Evolutionary conservation across 345 rosid genomes (phyloP), one percentile per base, ranked within the genome.

Genomic region (Acer negundo): DNA sequence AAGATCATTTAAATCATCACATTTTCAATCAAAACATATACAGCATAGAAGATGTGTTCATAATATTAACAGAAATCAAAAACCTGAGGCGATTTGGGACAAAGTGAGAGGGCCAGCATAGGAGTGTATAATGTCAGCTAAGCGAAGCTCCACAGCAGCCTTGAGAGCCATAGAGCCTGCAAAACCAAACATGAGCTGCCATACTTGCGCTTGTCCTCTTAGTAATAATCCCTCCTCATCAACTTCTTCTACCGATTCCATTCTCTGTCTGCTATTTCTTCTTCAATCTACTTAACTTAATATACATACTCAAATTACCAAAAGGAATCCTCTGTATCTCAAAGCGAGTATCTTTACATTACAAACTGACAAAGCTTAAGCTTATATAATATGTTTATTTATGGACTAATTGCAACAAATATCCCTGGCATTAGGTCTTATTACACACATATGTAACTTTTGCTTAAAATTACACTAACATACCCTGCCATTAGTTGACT

Each of bases 81-180:
- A 12, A 65, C 69, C 40, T 65, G 69, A 65, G 46, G 69, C 69
- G 0, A 65, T 31, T 35, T 65, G 69, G 69, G 69, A 31, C 46
- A 65, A 35, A 16, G 69, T 28, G 20, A 65, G 6, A 12, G 46
- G 46, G 46, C 22, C 69, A 65, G 8, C 46, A 35, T 65, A 3
- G 22, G 46, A 65, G 42, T 65, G 46, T 15, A 65, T 65, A n/a
- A 28, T 77, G 20, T 80, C 82, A 12, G 79, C 71, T 11, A 75
- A 68, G 46, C 69, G 75, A 40, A 80, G 79, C 71, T 80, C 82
- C 47, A 75, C 79, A 2, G 82, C 79, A 28, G 66, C 63, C 72
- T 70, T 80, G 26, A 80, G 2, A 9, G 72, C 70, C 79, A 75
- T 80, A 10, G 82, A 69, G 76, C 70, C 76, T 11, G 49, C 82